Evolutionary conservation across 169 alveolate genomes (phyloP), one percentile per base, ranked within the genome.

Genomic region (Plasmodium blacklocki): DNA sequence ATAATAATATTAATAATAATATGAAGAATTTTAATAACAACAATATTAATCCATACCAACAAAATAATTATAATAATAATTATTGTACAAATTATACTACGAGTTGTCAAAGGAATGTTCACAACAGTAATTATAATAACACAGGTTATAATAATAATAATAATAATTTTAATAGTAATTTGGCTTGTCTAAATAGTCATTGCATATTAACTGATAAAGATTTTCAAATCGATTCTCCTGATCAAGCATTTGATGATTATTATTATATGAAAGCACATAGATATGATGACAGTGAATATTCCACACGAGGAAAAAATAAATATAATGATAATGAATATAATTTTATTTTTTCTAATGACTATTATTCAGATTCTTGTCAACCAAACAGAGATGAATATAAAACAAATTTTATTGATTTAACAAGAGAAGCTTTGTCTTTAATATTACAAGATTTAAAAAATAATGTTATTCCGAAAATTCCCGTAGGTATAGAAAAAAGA

Each of bases 401-500:
- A 59, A 43, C 89, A 29, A 78, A 78, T 29, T 78, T 78, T 78
- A 78, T 78, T 6, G 89, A 78, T 70, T 39, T 78, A 23, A 78
- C 89, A 21, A 78, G 89, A 59, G 89, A 78, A 50, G 89, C 89
- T 11, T 59, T 78, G 47, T 59, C 89, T 14, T 66, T 78, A 66
- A 78, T 78, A 49, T 29, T 78, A 26, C 75, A 78, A 71, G 89
- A 78, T 29, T 52, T 78, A 49, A 78, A 78, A 78, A 78, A 78
- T 50, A 78, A 78, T 58, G 89, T 78, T 1, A 66, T 78, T 12
- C 89, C 89, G 8, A 78, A 78, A 78, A 66, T 78, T 5, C 89
- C 89, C 11, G 89, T 78, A 15, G 89, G 89, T 39, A 64, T 78
- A 39, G 89, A 78, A 58, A 78, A 78, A 66, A 78, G 89, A 26